phyloP scores from a whole-genome alignment of 1,139 yeast species.

The Kazachstania sp. region DNA sequence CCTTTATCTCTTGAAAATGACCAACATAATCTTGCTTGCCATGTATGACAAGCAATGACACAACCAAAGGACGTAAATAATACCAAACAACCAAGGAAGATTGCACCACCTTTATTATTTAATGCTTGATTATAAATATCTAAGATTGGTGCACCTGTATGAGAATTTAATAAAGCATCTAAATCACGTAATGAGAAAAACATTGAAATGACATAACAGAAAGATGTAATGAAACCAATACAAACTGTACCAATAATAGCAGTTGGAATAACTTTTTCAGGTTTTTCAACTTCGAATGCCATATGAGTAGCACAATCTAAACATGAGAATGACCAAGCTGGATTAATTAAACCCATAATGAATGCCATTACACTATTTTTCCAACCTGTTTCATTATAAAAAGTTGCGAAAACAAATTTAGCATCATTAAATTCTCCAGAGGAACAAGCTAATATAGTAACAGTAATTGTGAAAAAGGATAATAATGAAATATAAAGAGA shows the following conservation, averaged over 20 bases:
- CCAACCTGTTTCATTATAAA: slow-evolving; percentile 63
- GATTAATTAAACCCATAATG: slow-evolving; percentile 57
- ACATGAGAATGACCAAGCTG: slow-evolving; percentile 65
- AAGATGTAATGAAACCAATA: slow-evolving; percentile 56
- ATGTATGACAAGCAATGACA: slow-evolving; percentile 62
- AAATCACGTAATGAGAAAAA: slow-evolving; percentile 51
- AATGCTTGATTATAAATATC: slow-evolving; percentile 56
- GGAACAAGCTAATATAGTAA: slow-evolving; percentile 49
- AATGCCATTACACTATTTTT: slow-evolving; percentile 49
- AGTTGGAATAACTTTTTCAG: slow-evolving; percentile 53
- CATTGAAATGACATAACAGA: slow-evolving; percentile 52
- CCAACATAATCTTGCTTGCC: slow-evolving; percentile 74
- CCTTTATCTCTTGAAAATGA: slow-evolving; percentile 66
- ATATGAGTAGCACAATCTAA: slow-evolving; percentile 62
- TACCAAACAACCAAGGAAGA: slow-evolving; percentile 49
- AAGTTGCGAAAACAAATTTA: slow-evolving; percentile 51
- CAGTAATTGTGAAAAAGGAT: slow-evolving; percentile 47
- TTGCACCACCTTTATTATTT: slow-evolving; percentile 47
- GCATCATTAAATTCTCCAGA: slow-evolving; percentile 49
- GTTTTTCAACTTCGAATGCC: slow-evolving; percentile 57
- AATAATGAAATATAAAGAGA: slow-evolving; percentile 48
- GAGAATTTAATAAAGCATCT: slow-evolving; percentile 38
- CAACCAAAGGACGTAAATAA: slow-evolving; percentile 61
- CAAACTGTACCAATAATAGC: slow-evolving; percentile 59
- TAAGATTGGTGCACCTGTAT: slow-evolving; percentile 54